Evolutionary conservation across 2,329 filamentous ascomycete genomes (phyloP).

Genomic region (Grosmannia huntii): DNA sequence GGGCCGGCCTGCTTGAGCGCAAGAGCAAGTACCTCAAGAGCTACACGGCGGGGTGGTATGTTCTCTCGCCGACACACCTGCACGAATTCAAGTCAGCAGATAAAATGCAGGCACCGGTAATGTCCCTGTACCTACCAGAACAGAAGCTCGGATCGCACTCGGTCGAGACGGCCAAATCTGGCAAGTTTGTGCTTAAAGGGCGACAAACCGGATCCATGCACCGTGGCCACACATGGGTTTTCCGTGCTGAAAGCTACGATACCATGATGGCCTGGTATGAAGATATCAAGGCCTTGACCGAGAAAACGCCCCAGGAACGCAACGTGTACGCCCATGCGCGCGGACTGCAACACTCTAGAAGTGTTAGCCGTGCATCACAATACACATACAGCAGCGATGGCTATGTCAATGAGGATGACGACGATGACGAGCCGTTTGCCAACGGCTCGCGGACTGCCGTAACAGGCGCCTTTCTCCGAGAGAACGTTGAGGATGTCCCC

Average conservation of each 20-base stretch:
- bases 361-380: conserved; percentile 54
- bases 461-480: background rate
- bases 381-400: conserved; percentile 60
- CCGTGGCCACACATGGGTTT: conserved; percentile 62
- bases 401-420: conserved; percentile 59
- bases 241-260: conserved; percentile 63
- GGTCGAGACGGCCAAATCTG: conserved; percentile 66
- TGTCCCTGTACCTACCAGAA: conserved; percentile 90
- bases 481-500: background rate
- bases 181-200: conserved; percentile 97
- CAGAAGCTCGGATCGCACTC: conserved; percentile 94
- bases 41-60: conserved; percentile 93
- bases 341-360: conserved; percentile 49
- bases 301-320: conserved; percentile 78
- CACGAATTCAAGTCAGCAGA: conserved; percentile 99
- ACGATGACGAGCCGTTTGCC: conserved; percentile 40
- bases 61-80: conserved; percentile 87
- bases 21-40: conserved; percentile 99
- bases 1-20: conserved; percentile 82
- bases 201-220: conserved; percentile 89
- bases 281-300: conserved; percentile 80
- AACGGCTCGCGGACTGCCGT: background rate
- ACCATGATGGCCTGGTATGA: conserved; percentile 97
- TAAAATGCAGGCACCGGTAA: conserved; percentile 78
- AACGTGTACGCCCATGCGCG: conserved; percentile 81